Percentiles rank a stretch among this genome's conserved stretches.
These are phyloP conservation scores for Candida ulmi DNA, from an alignment of 805 yeast genomes.

Conservation along the genomic window DNA sequence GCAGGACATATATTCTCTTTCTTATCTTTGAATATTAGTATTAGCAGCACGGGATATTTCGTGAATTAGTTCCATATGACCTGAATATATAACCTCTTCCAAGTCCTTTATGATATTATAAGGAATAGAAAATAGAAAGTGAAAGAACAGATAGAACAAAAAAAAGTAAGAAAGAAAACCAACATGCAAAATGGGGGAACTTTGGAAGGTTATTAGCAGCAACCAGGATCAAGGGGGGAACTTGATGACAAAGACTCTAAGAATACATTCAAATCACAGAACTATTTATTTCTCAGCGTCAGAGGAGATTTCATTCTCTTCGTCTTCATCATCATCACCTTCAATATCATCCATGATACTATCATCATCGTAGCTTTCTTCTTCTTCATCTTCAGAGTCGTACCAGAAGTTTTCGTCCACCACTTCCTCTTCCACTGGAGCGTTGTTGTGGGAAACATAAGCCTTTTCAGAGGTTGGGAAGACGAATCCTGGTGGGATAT, in stretches of 20 bases:
- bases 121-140: neutral
- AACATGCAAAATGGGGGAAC: neutral
- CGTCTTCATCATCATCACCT: slow-evolving; percentile 51
- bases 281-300: slow-evolving; percentile 25
- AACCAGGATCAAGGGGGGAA: too few species aligned
- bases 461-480: slow-evolving; percentile 71
- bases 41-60: too few species aligned
- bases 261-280: too few species aligned
- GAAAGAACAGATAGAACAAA: neutral
- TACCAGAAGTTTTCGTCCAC: slow-evolving; percentile 85
- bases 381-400: slow-evolving; percentile 57
- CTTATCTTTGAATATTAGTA: too few species aligned
- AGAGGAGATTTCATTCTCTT: slow-evolving; percentile 29
- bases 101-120: too few species aligned
- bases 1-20: too few species aligned
- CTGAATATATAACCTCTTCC: too few species aligned
- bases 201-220: too few species aligned
- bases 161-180: neutral
- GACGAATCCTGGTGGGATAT: slow-evolving; percentile 80
- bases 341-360: slow-evolving; percentile 43
- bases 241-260: too few species aligned
- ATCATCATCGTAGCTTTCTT: slow-evolving; percentile 57
- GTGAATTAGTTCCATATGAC: too few species aligned
- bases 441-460: slow-evolving; percentile 35
- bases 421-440: slow-evolving; percentile 41